Base-by-base conservation (phyloP, 2,329 filamentous ascomycete genomes). In the Emmonsiellopsis sp. region DNA sequence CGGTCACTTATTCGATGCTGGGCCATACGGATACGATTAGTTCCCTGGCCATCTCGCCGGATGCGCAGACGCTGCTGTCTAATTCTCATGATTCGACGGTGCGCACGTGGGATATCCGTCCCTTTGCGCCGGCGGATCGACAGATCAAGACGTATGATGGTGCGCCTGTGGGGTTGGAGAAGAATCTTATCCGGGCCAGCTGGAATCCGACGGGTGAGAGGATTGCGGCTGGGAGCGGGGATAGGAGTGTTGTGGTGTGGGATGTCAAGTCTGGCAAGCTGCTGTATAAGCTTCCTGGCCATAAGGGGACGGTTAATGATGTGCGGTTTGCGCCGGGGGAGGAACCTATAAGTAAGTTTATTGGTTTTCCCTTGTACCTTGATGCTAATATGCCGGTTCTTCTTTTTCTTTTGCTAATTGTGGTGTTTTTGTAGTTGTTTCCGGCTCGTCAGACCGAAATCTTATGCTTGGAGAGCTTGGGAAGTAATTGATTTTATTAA, bases 21-120 rank as follows among this genome's bases (percentile, higher is more conserved):
- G 93, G 93, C 0, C 93, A 98, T 68, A 86, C 83, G 51, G 93
- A 98, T 67, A 97, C 92, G 0, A 79, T 98, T 58, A 95, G 91
- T 2, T 95, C 90, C 10, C 77, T 98, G 46, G 79, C 87, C 52
- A 82, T 97, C n/a, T 96, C 92, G 2, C 92, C 93, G 0, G 92
- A 98, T 68, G 87, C 88, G 40, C 91, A 96, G 69, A 87, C 86
- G 0, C 79, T 98, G 2, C 76, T 96, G 3, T 97, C 92, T 2
- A 93, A 95, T 64, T 86, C 89, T 7, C 93, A 96, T 78, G 93
- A 98, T 70, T 90, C 87, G 16, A 95, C 92, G 0, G 93, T 91
- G 38, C 82, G 88, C 63, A 96, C 91, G 15, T 98, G 93, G 93
- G 92, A 98, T 67, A 87, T 98, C 51, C 81, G 92, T 61, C 92